phyloP scores from a whole-genome alignment of 2,329 filamentous ascomycete genomes.

The Clarireedia homoeocarpa region DNA sequence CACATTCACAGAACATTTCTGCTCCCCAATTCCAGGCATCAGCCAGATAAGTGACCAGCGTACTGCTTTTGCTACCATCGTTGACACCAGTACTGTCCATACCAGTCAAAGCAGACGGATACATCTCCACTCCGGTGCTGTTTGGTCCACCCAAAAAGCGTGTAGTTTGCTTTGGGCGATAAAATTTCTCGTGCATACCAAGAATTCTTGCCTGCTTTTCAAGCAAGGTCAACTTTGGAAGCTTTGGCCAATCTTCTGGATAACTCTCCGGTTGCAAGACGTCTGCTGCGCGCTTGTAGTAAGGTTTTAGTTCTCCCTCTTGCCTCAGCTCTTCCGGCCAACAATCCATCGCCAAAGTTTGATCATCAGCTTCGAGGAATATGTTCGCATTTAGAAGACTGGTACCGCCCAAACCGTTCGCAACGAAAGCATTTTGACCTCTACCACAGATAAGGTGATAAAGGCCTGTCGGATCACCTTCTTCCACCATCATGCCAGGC shows the following conservation, averaged over 20 bases:
- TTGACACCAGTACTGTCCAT: slow-evolving; percentile 59
- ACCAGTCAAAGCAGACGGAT: slow-evolving; percentile 49
- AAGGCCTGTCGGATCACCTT: slow-evolving; percentile 50
- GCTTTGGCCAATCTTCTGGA: slow-evolving; percentile 47
- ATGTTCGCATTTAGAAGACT: slow-evolving; percentile 62
- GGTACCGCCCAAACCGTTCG: slow-evolving; percentile 50
- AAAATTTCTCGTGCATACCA: slow-evolving; percentile 45
- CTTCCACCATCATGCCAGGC: slow-evolving; percentile 36
- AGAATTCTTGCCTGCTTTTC: slow-evolving; percentile 47
- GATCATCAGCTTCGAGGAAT: slow-evolving; percentile 51
- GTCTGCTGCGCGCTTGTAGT: slow-evolving; percentile 47
- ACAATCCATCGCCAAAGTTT: slow-evolving; percentile 42
- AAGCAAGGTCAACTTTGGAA: slow-evolving; percentile 51
- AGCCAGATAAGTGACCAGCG: slow-evolving; percentile 56
- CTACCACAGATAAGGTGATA: slow-evolving; percentile 56
- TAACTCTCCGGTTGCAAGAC: slow-evolving; percentile 54
- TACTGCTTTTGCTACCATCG: slow-evolving; percentile 60
- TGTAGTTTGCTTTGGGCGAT: slow-evolving; percentile 52
- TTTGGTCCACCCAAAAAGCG: slow-evolving; percentile 54
- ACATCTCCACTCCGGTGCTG: slow-evolving; percentile 57
- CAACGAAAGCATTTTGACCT: slow-evolving; percentile 49
- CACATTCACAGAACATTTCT: slow-evolving; percentile 62
- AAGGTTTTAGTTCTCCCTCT: slow-evolving; percentile 37
- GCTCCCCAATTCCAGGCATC: slow-evolving; percentile 68
- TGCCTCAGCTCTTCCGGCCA: slow-evolving; percentile 53